Conservation (phyloP, 2,329 filamentous ascomycete genomes). For the Colletotrichum sp. region DNA sequence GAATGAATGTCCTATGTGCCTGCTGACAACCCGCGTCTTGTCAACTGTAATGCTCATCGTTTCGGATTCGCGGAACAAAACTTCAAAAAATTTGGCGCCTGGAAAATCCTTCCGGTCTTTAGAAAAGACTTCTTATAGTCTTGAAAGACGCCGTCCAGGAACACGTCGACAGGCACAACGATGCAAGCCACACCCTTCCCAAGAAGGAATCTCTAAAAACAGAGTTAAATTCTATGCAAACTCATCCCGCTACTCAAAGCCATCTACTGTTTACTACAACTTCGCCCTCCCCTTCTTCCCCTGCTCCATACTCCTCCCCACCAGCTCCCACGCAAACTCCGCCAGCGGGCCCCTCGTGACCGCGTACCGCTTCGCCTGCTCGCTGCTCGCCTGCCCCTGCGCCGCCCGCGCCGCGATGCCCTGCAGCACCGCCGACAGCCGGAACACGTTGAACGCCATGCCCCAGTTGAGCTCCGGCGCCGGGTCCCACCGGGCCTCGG, state of each 20-base stretch:
- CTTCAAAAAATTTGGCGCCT: too few species aligned
- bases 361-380: conserved; percentile 76
- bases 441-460: conserved; percentile 66
- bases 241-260: not conserved
- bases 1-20: too few species aligned
- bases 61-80: fast-evolving
- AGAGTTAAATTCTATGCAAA: not conserved
- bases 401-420: conserved; percentile 93
- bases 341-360: conserved; percentile 74
- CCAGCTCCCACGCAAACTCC: conserved; percentile 78
- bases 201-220: too few species aligned
- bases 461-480: conserved; percentile 64
- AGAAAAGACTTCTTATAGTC: too few species aligned
- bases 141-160: too few species aligned
- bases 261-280: conserved; percentile 4
- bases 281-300: conserved; percentile 27
- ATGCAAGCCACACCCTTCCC: too few species aligned
- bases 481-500: conserved; percentile 73
- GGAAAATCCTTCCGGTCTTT: too few species aligned
- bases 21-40: too few species aligned
- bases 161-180: too few species aligned
- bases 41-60: too few species aligned
- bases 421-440: conserved; percentile 71
- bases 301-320: conserved; percentile 47
- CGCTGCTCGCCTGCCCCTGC: conserved; percentile 86